Conservation (phyloP, 208 protist genomes). For the Naegleria lovaniensis region DNA sequence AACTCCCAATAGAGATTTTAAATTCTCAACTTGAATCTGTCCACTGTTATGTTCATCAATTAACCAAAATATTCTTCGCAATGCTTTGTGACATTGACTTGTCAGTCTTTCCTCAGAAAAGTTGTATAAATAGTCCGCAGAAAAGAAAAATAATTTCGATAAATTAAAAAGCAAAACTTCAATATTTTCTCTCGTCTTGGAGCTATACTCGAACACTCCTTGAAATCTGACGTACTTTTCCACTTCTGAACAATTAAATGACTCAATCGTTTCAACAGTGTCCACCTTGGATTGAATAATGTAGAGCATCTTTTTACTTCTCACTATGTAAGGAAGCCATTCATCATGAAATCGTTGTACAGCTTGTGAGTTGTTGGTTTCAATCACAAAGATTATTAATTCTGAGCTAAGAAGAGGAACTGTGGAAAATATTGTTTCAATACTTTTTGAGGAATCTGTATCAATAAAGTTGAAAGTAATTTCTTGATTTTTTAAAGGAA, state of each 20-base stretch:
- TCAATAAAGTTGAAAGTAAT: not conserved
- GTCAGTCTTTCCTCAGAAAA: not conserved
- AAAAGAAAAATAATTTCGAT: not conserved
- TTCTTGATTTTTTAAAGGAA: not conserved
- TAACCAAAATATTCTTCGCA: constrained; percentile 15
- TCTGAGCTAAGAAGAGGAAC: not conserved
- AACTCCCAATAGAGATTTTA: not conserved
- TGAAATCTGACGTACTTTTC: not conserved
- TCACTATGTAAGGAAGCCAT: not conserved
- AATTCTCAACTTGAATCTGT: not conserved
- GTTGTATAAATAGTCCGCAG: not conserved
- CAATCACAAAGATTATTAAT: not conserved
- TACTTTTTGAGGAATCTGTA: not conserved
- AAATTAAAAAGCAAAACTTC: not conserved
- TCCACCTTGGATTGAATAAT: not conserved
- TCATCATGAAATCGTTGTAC: not conserved
- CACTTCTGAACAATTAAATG: not conserved
- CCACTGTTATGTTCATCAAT: not conserved
- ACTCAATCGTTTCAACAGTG: not conserved
- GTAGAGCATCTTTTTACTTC: not conserved
- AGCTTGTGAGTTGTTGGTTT: not conserved
- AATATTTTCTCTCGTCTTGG: not conserved
- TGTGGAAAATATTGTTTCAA: not conserved
- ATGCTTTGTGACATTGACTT: not conserved
- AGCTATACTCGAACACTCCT: not conserved